Evolutionary conservation across 345 rosid species (phyloP), one percentile per base, ranked within the genome.

Genomic region (Pugionium cornutum): DNA sequence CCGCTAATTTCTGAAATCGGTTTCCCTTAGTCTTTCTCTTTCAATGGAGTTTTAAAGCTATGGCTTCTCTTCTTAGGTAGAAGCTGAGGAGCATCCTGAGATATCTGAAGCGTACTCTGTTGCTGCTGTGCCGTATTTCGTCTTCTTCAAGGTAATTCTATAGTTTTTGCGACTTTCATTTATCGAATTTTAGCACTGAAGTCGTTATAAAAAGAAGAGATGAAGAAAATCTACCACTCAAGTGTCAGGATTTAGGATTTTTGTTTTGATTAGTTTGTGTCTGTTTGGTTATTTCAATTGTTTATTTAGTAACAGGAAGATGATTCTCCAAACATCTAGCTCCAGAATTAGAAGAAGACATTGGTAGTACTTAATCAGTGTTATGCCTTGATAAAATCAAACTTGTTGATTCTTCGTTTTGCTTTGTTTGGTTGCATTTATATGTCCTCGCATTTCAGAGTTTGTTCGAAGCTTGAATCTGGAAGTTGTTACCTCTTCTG

Each of bases 1-100:
- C 18, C 30, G 8, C 31, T 45, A 0, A n/a, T 2, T 9, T 43
- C 44, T 25, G 9, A 2, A 52, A 3, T 39, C 3, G 1, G 18
- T 0, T 1, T 28, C 5, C 5, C 35, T 75, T 28, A 1, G 42
- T 25, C 36, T 25, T 0, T 37, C 40, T 25, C 18, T 8, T 36
- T 46, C 7, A 9, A 18, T 43, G 62, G 6, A 34, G 27, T 31
- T 11, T 67, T 56, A 1, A 47, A 35, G 4, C 27, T 49, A 5
- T 52, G 57, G 47, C 7, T 70, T 27, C 4, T 52, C 26, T 58
- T 60, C 74, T 66, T 69, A 95, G 99, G 89, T 95, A 29, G 99
- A 91, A 79, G 99, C 99, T 31, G 99, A 95, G 76, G 96, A 95
- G 56, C 91, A 87, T 46, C 96, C 99, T 34, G 89, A 87, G 78